Percentiles rank a stretch among this genome's conserved stretches.
These are phyloP conservation scores for Cenchrus fungigraminus DNA, from an alignment of 176 grass and related monocot species.

Conservation along the genomic window DNA sequence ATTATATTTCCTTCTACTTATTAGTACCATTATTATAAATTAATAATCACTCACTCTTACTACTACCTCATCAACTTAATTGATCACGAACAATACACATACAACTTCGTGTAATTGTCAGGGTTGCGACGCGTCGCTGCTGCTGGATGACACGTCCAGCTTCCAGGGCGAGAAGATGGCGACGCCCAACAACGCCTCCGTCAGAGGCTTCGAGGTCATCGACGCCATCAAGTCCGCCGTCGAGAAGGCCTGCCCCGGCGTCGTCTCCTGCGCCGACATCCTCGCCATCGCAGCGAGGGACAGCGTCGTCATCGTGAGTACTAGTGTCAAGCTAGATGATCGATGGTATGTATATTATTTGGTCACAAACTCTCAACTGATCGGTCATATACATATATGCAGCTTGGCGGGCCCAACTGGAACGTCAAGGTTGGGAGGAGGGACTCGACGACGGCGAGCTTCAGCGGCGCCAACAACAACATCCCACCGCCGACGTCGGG, in stretches of 20 bases:
- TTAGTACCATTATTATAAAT: too few relatives aligned
- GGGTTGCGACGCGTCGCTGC: slow-evolving; percentile 80
- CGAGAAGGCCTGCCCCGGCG: slow-evolving; percentile 59
- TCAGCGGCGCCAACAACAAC: slow-evolving; percentile 61
- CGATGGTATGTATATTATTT: too few relatives aligned
- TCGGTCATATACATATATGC: not conserved
- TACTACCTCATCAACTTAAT: too few relatives aligned
- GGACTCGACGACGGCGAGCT: slow-evolving; percentile 65
- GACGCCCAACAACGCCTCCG: slow-evolving; percentile 57
- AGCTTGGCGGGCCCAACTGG: slow-evolving; percentile 65
- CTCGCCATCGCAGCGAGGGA: slow-evolving; percentile 72
- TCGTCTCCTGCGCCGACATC: slow-evolving; percentile 94
- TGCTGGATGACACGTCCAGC: slow-evolving; percentile 65
- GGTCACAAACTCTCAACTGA: too few relatives aligned
- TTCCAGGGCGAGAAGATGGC: slow-evolving; percentile 74
- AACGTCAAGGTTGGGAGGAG: slow-evolving; percentile 65
- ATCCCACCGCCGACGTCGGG: slow-evolving; percentile 52
- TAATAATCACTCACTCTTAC: too few relatives aligned
- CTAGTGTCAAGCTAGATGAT: too few relatives aligned
- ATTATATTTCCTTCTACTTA: not conserved
- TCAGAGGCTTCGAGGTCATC: slow-evolving; percentile 75
- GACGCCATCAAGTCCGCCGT: slow-evolving; percentile 71
- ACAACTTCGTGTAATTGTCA: not conserved
- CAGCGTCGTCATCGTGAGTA: slow-evolving; percentile 34
- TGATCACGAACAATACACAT: too few relatives aligned